Percentiles rank a stretch among this genome's conserved stretches.
phyloP scores from a whole-genome alignment of 1,284 basidiomycete genomes.

The Ustilago tritici region DNA sequence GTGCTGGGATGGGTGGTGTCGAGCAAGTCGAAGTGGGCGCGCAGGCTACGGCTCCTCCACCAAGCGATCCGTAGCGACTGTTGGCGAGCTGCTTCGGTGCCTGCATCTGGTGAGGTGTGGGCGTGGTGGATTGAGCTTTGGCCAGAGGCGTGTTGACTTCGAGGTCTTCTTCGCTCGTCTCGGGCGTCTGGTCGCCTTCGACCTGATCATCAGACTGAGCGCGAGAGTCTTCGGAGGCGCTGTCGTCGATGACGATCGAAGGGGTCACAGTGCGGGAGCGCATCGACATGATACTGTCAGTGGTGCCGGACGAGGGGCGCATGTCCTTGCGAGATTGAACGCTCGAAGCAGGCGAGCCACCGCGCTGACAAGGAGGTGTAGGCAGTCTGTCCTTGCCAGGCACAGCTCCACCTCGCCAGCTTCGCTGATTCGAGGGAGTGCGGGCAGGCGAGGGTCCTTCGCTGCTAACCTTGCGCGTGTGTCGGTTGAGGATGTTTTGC shows the following conservation, averaged over 20 bases:
- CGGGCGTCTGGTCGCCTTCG: slow-evolving; percentile 58
- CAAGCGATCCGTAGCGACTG: slow-evolving; percentile 33
- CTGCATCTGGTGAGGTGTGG: slow-evolving; percentile 21
- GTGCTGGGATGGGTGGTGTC: slow-evolving; percentile 36
- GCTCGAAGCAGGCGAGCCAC: slow-evolving; percentile 35
- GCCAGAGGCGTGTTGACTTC: slow-evolving; percentile 36
- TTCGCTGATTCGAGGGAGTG: slow-evolving; percentile 41
- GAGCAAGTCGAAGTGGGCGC: slow-evolving; percentile 35
- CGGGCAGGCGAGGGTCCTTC: slow-evolving; percentile 24
- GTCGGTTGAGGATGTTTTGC: slow-evolving; percentile 43
- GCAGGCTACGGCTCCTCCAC: slow-evolving; percentile 23
- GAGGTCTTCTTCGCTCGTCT: slow-evolving; percentile 63
- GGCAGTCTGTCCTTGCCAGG: slow-evolving; percentile 22
- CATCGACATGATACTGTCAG: slow-evolving; percentile 51
- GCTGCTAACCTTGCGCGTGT: slow-evolving; percentile 46
- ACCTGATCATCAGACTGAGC: slow-evolving; percentile 46
- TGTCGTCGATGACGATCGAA: slow-evolving; percentile 62
- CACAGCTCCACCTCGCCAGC: slow-evolving; percentile 40
- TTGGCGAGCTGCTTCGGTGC: slow-evolving; percentile 21
- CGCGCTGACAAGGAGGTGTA: slow-evolving; percentile 39
- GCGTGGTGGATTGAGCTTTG: slow-evolving; percentile 37
- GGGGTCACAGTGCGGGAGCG: slow-evolving; percentile 55
- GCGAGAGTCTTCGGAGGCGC: slow-evolving; percentile 53
- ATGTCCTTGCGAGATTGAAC: slow-evolving; percentile 30
- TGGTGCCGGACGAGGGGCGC: slow-evolving; percentile 41